These are phyloP conservation scores for Microsporum audouinii DNA, from an alignment of 2,329 filamentous ascomycete species.

Conservation along the genomic window DNA sequence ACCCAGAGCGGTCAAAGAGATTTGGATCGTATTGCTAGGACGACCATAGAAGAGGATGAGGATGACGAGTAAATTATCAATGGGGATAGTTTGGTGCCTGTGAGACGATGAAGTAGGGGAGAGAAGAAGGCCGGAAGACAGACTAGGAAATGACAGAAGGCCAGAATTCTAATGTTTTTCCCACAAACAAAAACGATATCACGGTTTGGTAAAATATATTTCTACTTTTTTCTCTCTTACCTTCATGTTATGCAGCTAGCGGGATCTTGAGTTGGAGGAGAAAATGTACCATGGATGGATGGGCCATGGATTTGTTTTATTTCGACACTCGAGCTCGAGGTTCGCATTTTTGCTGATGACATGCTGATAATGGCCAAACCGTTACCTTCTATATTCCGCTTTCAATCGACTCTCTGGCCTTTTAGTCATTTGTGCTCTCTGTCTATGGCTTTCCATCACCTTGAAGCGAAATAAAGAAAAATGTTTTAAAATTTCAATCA, in stretches of 20 bases:
- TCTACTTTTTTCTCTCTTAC: constrained; percentile 1
- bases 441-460: not conserved
- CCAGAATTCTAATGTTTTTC: constrained; percentile 1
- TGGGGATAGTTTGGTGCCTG: not conserved
- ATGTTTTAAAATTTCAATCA: not conserved
- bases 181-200: not conserved
- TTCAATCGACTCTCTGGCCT: not conserved
- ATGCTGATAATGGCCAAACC: not conserved
- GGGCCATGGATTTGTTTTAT: not conserved
- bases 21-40: constrained; percentile 89
- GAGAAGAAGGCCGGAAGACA: not conserved
- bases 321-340: not conserved
- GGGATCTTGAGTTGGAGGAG: not conserved
- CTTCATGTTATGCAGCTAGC: constrained; percentile 2
- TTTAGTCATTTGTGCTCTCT: not conserved
- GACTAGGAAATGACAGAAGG: not conserved
- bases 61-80: constrained; percentile 23
- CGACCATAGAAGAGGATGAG: constrained; percentile 42
- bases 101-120: not conserved
- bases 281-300: not conserved
- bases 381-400: not conserved
- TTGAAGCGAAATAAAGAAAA: not conserved
- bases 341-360: not conserved
- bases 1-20: constrained; percentile 97
- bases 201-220: constrained; percentile 2